A percentile compares a stretch with the other conserved stretches of the same genome.
Conservation (phyloP, 2,329 filamentous ascomycete genomes). For the Colletotrichum shisoi region DNA sequence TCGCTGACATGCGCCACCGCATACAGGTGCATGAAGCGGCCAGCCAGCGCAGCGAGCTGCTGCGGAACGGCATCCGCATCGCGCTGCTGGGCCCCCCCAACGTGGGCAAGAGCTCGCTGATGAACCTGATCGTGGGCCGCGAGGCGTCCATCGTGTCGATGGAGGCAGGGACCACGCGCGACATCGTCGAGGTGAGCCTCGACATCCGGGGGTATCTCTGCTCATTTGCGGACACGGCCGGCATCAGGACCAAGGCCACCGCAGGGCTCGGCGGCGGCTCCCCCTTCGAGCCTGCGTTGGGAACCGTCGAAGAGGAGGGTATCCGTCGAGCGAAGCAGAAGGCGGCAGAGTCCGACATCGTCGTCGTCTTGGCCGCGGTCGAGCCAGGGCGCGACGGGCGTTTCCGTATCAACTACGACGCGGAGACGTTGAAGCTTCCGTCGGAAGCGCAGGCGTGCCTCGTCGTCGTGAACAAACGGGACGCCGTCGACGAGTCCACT, state of each 20-base stretch:
- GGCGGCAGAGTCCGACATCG: constrained; percentile 82
- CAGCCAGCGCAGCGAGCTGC: constrained; percentile 80
- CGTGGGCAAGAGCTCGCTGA: constrained; percentile 90
- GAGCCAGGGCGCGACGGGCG: constrained; percentile 57
- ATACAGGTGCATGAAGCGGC: constrained; percentile 77
- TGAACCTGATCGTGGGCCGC: constrained; percentile 88
- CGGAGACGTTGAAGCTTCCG: constrained; percentile 64
- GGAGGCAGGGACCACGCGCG: constrained; percentile 91
- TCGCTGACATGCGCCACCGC: constrained; percentile 66
- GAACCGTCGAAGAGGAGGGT: constrained; percentile 84
- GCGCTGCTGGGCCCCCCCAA: constrained; percentile 92
- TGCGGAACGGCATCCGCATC: constrained; percentile 84
- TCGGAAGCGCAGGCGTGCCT: constrained; percentile 58
- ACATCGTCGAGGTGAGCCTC: constrained; percentile 90
- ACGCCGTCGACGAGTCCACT: constrained; percentile 52
- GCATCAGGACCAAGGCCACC: constrained; percentile 67
- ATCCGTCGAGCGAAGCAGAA: constrained; percentile 85
- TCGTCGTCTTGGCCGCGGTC: constrained; percentile 81
- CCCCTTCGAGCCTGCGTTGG: constrained; percentile 57
- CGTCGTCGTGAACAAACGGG: constrained; percentile 70
- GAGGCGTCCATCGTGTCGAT: constrained; percentile 95
- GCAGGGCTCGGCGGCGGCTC: constrained; percentile 31
- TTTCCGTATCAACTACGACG: constrained; percentile 60
- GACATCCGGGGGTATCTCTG: constrained; percentile 91
- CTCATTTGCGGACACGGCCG: constrained; percentile 94